These are phyloP conservation scores for Myxozyma sirexii DNA, from an alignment of 805 yeast genomes.

Conservation along the genomic window DNA sequence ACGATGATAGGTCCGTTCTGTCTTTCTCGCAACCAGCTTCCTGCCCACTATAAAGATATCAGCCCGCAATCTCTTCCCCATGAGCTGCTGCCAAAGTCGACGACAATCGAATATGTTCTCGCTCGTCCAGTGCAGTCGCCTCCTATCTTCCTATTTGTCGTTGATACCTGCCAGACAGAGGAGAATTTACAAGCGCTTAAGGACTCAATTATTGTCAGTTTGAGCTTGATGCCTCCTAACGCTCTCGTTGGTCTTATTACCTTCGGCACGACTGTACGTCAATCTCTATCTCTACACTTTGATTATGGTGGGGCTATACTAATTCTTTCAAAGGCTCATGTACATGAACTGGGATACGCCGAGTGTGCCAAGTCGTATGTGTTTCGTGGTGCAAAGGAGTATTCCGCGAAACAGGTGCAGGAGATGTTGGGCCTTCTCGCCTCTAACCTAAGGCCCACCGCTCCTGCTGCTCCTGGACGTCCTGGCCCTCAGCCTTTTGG, in stretches of 20 bases:
- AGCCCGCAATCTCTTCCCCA: slow-evolving; percentile 77
- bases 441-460: slow-evolving; percentile 29
- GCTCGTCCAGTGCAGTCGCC: slow-evolving; percentile 80
- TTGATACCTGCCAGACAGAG: slow-evolving; percentile 86
- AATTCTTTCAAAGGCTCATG: slow-evolving; percentile 56
- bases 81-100: slow-evolving; percentile 67
- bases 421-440: slow-evolving; percentile 60
- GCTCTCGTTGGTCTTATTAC: slow-evolving; percentile 87
- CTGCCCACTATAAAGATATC: slow-evolving; percentile 77
- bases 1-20: slow-evolving; percentile 59
- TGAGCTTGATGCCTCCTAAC: slow-evolving; percentile 83
- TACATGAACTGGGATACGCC: slow-evolving; percentile 76
- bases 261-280: slow-evolving; percentile 67
- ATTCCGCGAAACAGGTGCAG: slow-evolving; percentile 55
- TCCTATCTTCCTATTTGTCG: slow-evolving; percentile 81
- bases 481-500: slow-evolving; percentile 30
- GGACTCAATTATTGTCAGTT: slow-evolving; percentile 73
- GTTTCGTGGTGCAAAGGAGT: slow-evolving; percentile 88
- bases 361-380: slow-evolving; percentile 74
- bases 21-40: slow-evolving; percentile 73
- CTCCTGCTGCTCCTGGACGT: slow-evolving; percentile 30
- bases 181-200: slow-evolving; percentile 84
- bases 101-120: slow-evolving; percentile 84
- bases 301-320: neutral
- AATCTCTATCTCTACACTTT: neutral